Conservation (phyloP, 768 basidiomycete genomes). For the Antrodiella citrinella region DNA sequence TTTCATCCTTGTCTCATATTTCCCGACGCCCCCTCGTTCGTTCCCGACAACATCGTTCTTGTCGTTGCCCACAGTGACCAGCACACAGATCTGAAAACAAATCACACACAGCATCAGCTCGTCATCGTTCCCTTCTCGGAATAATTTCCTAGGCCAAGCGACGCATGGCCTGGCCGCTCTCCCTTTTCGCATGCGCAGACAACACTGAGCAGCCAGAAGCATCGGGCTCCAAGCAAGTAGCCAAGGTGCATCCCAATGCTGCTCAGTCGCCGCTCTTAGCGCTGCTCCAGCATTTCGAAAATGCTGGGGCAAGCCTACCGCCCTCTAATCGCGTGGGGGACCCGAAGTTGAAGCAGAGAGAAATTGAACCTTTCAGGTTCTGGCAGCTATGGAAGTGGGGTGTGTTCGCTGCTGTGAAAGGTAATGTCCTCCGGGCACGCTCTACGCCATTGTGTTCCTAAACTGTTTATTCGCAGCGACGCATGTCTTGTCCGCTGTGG, state of each 20-base stretch:
- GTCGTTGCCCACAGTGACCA: not conserved
- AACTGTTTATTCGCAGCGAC: slow-evolving; percentile 23
- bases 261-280: slow-evolving; percentile 10
- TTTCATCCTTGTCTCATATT: not conserved
- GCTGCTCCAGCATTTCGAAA: slow-evolving; percentile 49
- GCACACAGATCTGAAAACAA: not conserved
- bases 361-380: slow-evolving; percentile 45
- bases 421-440: slow-evolving; percentile 27
- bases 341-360: slow-evolving; percentile 50
- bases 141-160: not conserved
- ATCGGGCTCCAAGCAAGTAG: not conserved
- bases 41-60: not conserved
- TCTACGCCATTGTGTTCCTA: slow-evolving; percentile 24
- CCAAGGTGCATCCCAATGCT: not conserved
- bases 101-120: not conserved
- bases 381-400: slow-evolving; percentile 68
- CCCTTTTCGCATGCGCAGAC: slow-evolving; percentile 1
- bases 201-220: slow-evolving; percentile 4
- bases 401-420: slow-evolving; percentile 48
- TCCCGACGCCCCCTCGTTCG: too few relatives aligned
- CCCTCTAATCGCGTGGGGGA: slow-evolving; percentile 67
- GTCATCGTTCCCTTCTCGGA: not conserved
- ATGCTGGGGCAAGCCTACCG: slow-evolving; percentile 55
- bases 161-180: slow-evolving; percentile 19
- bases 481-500: slow-evolving; percentile 53